These are phyloP conservation scores for Cystofilobasidium capitatum DNA, from an alignment of 768 basidiomycete genomes.

Conservation along the genomic window DNA sequence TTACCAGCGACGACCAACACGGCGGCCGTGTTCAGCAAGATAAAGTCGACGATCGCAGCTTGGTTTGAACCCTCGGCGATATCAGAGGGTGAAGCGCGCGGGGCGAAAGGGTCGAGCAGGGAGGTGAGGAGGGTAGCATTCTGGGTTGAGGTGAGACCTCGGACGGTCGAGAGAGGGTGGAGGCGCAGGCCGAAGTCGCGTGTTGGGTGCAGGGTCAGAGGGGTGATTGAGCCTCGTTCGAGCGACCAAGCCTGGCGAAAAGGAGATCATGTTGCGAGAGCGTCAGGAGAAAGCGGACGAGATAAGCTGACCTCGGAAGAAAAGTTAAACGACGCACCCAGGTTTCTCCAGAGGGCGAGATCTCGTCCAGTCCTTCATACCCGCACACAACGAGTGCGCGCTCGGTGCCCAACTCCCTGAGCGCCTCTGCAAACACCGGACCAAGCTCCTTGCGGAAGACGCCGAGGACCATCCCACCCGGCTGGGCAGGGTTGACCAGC, in stretches of 20 bases:
- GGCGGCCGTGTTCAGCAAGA: conserved; percentile 81
- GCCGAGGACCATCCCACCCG: conserved; percentile 81
- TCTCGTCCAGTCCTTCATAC: conserved; percentile 82
- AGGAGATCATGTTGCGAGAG: background rate
- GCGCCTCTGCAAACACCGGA: conserved; percentile 62
- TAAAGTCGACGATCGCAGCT: conserved; percentile 65
- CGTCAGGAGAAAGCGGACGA: background rate
- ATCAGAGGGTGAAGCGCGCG: conserved; percentile 28
- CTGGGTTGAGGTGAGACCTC: conserved; percentile 61
- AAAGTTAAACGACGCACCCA: conserved; percentile 47
- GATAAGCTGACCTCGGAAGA: background rate
- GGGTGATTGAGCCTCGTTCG: conserved; percentile 50
- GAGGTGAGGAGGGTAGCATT: conserved; percentile 66
- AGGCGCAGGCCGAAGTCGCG: conserved; percentile 61
- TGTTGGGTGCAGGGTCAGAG: conserved; percentile 54
- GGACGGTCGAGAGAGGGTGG: conserved; percentile 62
- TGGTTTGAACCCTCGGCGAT: background rate
- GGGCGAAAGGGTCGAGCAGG: conserved; percentile 46
- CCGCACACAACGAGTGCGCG: conserved; percentile 90
- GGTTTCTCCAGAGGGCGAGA: conserved; percentile 85
- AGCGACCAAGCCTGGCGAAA: conserved; percentile 54
- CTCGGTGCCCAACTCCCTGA: conserved; percentile 62
- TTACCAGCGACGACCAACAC: conserved; percentile 74
- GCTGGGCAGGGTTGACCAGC: conserved; percentile 79
- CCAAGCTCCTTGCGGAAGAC: conserved; percentile 77